Evolutionary conservation across 306 rosid species (phyloP).

Genomic region (Dalbergia oliveri): DNA sequence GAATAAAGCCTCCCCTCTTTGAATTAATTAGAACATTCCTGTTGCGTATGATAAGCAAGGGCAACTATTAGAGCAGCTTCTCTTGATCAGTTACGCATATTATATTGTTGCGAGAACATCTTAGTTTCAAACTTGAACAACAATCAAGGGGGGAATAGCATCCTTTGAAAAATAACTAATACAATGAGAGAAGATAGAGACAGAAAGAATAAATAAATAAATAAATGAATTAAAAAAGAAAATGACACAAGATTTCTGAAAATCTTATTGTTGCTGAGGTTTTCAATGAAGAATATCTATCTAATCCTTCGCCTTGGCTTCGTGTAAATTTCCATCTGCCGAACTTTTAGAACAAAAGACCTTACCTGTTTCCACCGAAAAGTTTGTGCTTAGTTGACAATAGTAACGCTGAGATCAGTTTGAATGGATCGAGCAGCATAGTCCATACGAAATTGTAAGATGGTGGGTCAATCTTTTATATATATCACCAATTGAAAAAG

Average conservation of each 20-base stretch:
- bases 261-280: constrained; percentile 25
- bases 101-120: constrained; percentile 1
- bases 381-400: constrained; percentile 7
- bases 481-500: not conserved
- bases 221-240: constrained; percentile 1
- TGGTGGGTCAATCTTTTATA: not conserved
- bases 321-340: not conserved
- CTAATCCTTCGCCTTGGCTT: constrained; percentile 24
- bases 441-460: not conserved
- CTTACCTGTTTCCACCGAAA: constrained; percentile 32
- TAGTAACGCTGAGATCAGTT: constrained; percentile 7
- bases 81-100: not conserved
- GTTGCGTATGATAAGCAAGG: constrained; percentile 2
- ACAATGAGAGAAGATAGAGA: constrained; percentile 10
- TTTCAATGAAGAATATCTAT: constrained; percentile 10
- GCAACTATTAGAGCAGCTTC: not conserved
- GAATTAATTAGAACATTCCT: constrained; percentile 32
- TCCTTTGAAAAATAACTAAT: constrained; percentile 18
- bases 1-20: not conserved
- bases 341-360: constrained; percentile 13
- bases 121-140: constrained; percentile 40
- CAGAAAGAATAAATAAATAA: not conserved
- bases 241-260: not conserved
- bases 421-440: constrained; percentile 6
- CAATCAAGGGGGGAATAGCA: constrained; percentile 23